phyloP scores from a whole-genome alignment of 805 yeast species.

The Saccharomycopsis oosterbeekiorum region DNA sequence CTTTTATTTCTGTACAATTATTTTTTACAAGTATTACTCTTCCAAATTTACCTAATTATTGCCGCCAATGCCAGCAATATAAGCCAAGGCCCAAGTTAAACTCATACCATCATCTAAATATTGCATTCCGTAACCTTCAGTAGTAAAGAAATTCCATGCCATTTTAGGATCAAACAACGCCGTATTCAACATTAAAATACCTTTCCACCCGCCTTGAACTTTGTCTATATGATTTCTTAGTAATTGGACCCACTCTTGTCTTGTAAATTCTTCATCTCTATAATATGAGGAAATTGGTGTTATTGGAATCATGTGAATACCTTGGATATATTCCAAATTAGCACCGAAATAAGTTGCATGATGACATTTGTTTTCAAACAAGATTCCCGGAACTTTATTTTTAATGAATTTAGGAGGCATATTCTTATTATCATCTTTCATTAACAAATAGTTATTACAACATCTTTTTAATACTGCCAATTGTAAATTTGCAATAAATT shows the following conservation, averaged over 20 bases:
- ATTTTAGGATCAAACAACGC: slow-evolving; percentile 63
- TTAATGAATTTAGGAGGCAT: slow-evolving; percentile 46
- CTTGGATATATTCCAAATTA: slow-evolving; percentile 65
- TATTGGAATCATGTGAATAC: slow-evolving; percentile 69
- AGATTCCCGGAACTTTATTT: slow-evolving; percentile 64
- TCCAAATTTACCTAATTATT: background rate
- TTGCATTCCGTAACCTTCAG: slow-evolving; percentile 39
- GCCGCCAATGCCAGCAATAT: slow-evolving; percentile 38
- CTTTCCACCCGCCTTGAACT: slow-evolving; percentile 63
- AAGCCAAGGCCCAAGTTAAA: slow-evolving; percentile 77
- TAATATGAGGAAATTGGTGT: slow-evolving; percentile 58
- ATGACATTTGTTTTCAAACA: slow-evolving; percentile 64
- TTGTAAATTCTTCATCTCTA: slow-evolving; percentile 42
- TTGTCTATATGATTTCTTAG: slow-evolving; percentile 35
- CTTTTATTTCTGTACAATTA: too few relatives aligned
- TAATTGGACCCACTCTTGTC: slow-evolving; percentile 54
- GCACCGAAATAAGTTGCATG: slow-evolving; percentile 69
- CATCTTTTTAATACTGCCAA: slow-evolving; percentile 48
- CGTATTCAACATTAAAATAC: slow-evolving; percentile 59
- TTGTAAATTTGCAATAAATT: slow-evolving; percentile 47
- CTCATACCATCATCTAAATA: slow-evolving; percentile 80
- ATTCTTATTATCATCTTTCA: slow-evolving; percentile 40
- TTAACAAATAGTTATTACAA: slow-evolving; percentile 33
- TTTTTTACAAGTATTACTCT: too few relatives aligned
- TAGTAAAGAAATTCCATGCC: slow-evolving; percentile 54